Evolutionary conservation across 2,329 filamentous ascomycete species (phyloP).

Genomic region (Aspergillus sergii): DNA sequence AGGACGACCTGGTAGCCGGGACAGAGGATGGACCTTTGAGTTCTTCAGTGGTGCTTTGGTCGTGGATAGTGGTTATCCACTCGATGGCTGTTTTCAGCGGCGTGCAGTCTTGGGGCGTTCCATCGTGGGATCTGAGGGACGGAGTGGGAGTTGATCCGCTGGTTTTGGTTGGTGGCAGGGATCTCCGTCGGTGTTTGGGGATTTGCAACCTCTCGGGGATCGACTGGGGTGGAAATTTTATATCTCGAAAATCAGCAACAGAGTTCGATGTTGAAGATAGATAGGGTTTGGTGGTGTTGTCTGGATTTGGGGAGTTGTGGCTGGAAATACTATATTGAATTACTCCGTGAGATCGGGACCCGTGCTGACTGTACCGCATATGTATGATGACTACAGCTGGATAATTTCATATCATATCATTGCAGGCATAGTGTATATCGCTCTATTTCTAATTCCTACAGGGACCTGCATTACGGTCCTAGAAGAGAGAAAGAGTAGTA

Average conservation of each 20-base stretch:
- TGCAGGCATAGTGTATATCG: too few species aligned
- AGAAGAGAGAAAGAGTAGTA: not conserved
- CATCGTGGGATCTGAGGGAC: not conserved
- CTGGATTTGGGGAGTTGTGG: not conserved
- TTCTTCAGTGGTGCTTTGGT: not conserved
- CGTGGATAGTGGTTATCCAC: constrained; percentile 3
- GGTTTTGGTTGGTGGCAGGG: not conserved
- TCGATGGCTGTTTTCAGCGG: constrained; percentile 12
- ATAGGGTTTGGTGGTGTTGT: not conserved
- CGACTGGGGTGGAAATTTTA: too few species aligned
- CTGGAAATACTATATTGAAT: not conserved
- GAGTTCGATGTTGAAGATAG: not conserved
- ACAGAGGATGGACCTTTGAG: not conserved
- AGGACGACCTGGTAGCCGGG: constrained; percentile 14
- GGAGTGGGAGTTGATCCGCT: not conserved
- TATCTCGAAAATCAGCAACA: too few species aligned
- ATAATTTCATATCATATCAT: not conserved
- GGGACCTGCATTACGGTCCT: not conserved
- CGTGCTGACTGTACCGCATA: not conserved
- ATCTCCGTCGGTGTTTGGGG: not conserved
- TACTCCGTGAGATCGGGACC: too few species aligned
- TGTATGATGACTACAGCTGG: not conserved
- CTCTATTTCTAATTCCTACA: not conserved
- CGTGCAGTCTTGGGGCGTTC: constrained; percentile 5
- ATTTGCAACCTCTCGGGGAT: not conserved